Conservation (phyloP, 2,329 filamentous ascomycete species). For the Calonectria leucothoes region DNA sequence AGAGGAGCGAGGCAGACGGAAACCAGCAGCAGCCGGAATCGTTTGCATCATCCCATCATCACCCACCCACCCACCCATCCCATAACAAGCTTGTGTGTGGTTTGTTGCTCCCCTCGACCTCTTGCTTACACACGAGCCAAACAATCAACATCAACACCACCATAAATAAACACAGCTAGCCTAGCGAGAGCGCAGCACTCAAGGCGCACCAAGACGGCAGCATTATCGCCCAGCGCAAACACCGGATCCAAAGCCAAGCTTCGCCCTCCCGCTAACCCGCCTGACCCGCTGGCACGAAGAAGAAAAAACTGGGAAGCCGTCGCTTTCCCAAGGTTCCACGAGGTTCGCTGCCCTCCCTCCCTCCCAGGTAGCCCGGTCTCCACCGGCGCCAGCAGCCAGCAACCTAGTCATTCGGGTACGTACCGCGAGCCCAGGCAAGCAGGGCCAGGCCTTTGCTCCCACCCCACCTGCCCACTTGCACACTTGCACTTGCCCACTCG, state of each 20-base stretch:
- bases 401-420: constrained; percentile 3
- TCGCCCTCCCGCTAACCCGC: constrained; percentile 15
- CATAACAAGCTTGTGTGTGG: neutral
- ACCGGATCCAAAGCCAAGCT: constrained; percentile 10
- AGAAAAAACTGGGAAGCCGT: constrained; percentile 22
- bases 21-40: neutral
- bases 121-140: neutral
- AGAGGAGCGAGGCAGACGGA: neutral
- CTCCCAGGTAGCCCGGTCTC: neutral
- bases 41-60: neutral
- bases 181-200: constrained; percentile 7
- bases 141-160: constrained; percentile 8
- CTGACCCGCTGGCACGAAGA: neutral
- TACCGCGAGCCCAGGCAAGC: constrained; percentile 3
- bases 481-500: constrained; percentile 8
- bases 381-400: constrained; percentile 4
- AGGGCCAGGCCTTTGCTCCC: constrained; percentile 2
- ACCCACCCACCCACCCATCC: neutral
- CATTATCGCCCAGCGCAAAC: constrained; percentile 6
- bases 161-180: constrained; percentile 10
- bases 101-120: neutral
- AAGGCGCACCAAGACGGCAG: neutral
- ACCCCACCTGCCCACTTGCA: constrained; percentile 3
- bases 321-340: constrained; percentile 10
- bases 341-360: constrained; percentile 9